phyloP scores from a whole-genome alignment of 2,329 filamentous ascomycete species.

The Xylariomycetidae sp. region DNA sequence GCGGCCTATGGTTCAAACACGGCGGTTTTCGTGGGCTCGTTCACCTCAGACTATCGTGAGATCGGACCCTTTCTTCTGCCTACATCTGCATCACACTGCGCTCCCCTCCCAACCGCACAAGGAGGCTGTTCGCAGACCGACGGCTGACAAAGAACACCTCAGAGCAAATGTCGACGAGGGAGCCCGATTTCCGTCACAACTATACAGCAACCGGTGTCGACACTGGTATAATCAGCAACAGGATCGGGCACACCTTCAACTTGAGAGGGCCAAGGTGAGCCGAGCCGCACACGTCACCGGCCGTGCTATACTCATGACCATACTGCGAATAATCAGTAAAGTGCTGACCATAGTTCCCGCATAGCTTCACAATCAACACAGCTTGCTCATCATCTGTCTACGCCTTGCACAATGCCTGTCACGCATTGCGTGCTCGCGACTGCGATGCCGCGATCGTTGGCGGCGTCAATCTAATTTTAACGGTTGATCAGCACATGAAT shows the following conservation, averaged over 20 bases:
- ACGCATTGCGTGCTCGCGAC: slow-evolving; percentile 20
- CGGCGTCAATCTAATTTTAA: slow-evolving; percentile 30
- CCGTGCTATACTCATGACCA: too few relatives aligned
- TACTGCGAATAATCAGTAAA: too few relatives aligned
- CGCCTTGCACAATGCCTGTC: slow-evolving; percentile 25
- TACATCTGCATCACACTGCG: too few relatives aligned
- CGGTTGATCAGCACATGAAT: slow-evolving; percentile 23
- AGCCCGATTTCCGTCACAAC: slow-evolving; percentile 18
- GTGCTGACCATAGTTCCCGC: too few relatives aligned
- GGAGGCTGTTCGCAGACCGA: too few relatives aligned
- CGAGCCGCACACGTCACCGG: too few relatives aligned
- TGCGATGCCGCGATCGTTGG: slow-evolving; percentile 28
- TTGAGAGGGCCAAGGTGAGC: slow-evolving; percentile 25
- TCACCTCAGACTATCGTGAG: slow-evolving; percentile 20
- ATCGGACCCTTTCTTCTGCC: too few relatives aligned
- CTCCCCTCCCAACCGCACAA: too few relatives aligned
- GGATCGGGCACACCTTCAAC: slow-evolving; percentile 33
- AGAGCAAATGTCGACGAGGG: slow-evolving; percentile 21
- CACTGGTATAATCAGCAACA: slow-evolving; percentile 30
- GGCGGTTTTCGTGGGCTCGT: slow-evolving; percentile 19
- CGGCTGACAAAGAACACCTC: too few relatives aligned
- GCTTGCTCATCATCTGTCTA: slow-evolving; percentile 32
- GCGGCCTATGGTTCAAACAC: slow-evolving; percentile 22
- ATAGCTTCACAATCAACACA: slow-evolving; percentile 21
- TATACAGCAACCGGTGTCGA: slow-evolving; percentile 27